Base-by-base conservation (phyloP, 75 land plant species). In the Picea sitchensis region DNA sequence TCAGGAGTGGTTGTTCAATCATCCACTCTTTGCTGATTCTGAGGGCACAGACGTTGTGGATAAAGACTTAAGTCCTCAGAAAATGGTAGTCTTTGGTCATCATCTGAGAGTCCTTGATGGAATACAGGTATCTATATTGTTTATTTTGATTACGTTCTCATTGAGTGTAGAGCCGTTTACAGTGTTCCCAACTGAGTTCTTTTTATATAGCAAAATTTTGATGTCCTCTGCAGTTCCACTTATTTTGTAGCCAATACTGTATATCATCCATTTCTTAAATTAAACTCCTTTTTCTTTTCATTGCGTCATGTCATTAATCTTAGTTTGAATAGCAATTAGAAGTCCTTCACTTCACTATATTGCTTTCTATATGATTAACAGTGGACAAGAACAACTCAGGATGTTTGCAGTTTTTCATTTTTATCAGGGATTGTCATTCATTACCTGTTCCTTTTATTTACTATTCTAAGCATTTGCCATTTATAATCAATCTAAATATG, bases 51-150 rank as follows among this genome's bases (percentile, higher is more conserved):
- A 54, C 54, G 57, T 69, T 59, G 44, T 79, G n/a, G 87, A 83
- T 78, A 18, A 26, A n/a, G 59, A 68, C 12, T 4, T 68, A n/a
- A 30, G 58, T 65, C 59, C 81, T 62, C 86, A 82, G 61, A 93
- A 97, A 84, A 95, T 91, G 92, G 88, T 97, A 65, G 86, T 97
- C 38, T 97, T 97, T 93, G 95, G 87, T 38, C 98, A 95, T 81
- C 98, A 97, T 81, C 75, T 83, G 57, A 92, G 90, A 76, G 98
- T 97, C 76, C 85, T 97, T 72, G 88, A 97, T 87, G 84, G 89
- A 74, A 73, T 97, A 47, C 98, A 97, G 91, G 99, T 96, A 79
- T 65, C 31, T 18, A 51, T 32, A 21, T 47, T n/a, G 41, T 20
- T 7, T n/a, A 2, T 30, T 23, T 64, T 51, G 1, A 51, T 51